Evolutionary conservation across 805 yeast species (phyloP).

Genomic region (Candida maris): DNA sequence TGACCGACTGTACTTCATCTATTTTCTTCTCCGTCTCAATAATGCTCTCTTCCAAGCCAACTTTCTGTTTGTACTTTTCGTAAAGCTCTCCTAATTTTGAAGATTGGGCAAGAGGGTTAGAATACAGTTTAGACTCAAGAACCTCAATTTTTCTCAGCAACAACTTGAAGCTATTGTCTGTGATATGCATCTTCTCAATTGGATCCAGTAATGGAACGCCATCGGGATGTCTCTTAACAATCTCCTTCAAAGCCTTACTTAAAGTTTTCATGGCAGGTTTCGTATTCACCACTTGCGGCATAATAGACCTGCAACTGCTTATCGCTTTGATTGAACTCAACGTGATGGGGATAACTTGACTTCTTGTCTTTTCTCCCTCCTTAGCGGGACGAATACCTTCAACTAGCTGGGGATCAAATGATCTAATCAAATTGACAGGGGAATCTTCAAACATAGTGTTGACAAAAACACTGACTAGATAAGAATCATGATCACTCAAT

Average conservation of each 20-base stretch:
- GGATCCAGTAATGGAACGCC: slow-evolving; percentile 94
- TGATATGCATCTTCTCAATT: slow-evolving; percentile 83
- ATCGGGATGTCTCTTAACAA: slow-evolving; percentile 78
- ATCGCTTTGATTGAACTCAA: slow-evolving; percentile 69
- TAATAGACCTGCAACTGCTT: slow-evolving; percentile 73
- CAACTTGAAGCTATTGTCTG: slow-evolving; percentile 62
- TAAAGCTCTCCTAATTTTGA: slow-evolving; percentile 61
- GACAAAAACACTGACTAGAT: slow-evolving; percentile 80
- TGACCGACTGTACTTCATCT: slow-evolving; percentile 80
- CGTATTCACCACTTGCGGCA: slow-evolving; percentile 73
- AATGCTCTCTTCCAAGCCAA: slow-evolving; percentile 55
- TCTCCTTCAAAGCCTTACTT: slow-evolving; percentile 74
- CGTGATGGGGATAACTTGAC: slow-evolving; percentile 82
- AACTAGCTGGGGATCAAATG: slow-evolving; percentile 73
- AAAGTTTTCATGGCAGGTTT: slow-evolving; percentile 53
- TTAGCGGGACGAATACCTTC: slow-evolving; percentile 85
- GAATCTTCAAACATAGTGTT: slow-evolving; percentile 75
- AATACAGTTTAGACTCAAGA: slow-evolving; percentile 65
- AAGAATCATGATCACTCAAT: slow-evolving; percentile 83
- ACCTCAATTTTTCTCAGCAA: slow-evolving; percentile 78
- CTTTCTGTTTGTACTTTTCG: slow-evolving; percentile 61
- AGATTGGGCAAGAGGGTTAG: slow-evolving; percentile 66
- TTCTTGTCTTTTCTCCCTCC: slow-evolving; percentile 64
- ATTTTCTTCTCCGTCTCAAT: slow-evolving; percentile 61
- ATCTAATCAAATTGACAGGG: slow-evolving; percentile 77